Evolutionary conservation across 805 yeast species (phyloP).

Genomic region (Kodamaea leandrae): DNA sequence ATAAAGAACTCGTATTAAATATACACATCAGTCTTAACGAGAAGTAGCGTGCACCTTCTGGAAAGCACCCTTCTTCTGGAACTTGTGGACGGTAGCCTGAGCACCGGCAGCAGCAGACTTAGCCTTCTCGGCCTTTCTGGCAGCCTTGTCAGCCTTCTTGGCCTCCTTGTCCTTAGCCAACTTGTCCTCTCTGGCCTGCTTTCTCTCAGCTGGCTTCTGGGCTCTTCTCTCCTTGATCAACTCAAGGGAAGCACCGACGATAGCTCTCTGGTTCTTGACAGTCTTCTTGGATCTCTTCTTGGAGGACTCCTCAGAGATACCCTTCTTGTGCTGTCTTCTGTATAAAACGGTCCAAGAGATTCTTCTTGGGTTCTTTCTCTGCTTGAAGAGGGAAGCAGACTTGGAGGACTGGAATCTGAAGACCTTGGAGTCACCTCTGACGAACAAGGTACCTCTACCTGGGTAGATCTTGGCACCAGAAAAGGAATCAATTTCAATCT

Average conservation of each 20-base stretch:
- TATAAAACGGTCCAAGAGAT: constrained; percentile 98
- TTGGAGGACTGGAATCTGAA: constrained; percentile 99
- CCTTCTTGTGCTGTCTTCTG: constrained; percentile 99
- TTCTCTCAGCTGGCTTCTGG: constrained; percentile 94
- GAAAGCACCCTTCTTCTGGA: constrained; percentile 97
- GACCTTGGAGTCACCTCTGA: constrained; percentile 99
- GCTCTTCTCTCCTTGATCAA: constrained; percentile 97
- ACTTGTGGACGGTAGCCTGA: constrained; percentile 76
- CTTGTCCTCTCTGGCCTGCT: constrained; percentile 94
- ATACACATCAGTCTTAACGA: constrained; percentile 55
- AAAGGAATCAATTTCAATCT: constrained; percentile 99
- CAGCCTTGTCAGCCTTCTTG: constrained; percentile 87
- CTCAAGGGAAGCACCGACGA: constrained; percentile 99
- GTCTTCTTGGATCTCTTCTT: constrained; percentile 97
- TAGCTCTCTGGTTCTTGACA: constrained; percentile 98
- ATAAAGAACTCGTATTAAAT: constrained; percentile 12
- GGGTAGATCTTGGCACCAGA: constrained; percentile 99
- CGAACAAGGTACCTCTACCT: constrained; percentile 99
- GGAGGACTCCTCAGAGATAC: constrained; percentile 96
- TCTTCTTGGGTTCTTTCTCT: constrained; percentile 99
- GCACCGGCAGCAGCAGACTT: constrained; percentile 74
- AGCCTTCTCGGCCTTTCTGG: constrained; percentile 94
- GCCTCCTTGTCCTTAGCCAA: constrained; percentile 78
- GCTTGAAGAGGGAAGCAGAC: constrained; percentile 96
- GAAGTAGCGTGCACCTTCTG: constrained; percentile 95